Base-by-base conservation (phyloP, 495 filamentous ascomycete genomes). In the Trichoderma erinaceum region DNA sequence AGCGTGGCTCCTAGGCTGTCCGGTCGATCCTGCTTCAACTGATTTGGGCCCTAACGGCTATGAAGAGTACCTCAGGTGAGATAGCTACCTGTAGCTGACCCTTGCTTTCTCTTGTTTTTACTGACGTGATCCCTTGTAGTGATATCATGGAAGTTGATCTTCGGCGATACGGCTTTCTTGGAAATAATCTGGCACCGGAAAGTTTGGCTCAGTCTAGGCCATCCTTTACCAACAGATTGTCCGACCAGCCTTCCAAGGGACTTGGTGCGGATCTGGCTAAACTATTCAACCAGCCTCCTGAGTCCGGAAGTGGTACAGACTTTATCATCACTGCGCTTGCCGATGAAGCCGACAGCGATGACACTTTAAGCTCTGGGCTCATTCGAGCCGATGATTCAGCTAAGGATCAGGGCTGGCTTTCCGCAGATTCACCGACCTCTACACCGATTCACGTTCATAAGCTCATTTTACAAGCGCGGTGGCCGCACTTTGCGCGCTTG, bases 1-100 rank as follows among this genome's bases (percentile, higher is more conserved):
- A 71, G 94, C 92, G 12, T 99, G 96, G 92, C 80, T 99, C 10
- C 83, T 99, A n/a, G 95, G 95, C 25, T 97, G 92, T 74, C 88
- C 88, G 11, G 90, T 88, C 4, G 92, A 97, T 48, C 74, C 75
- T 3, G 73, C 72, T 13, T 74, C 76, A 15, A 80, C 76, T 35
- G 83, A 87, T 46, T 81, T 89, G 38, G 81, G 82, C 1, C 76
- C 77, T 32, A 84, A 83, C 50, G 82, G 82, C 11, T 78, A 84
- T 63, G 93, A 96, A 71, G 96, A 97, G 75, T 94, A 93, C 72
- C 84, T 99, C 68, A 68, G 67, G 67, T 64, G 38, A 67, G 66
- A 15, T 29, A 5, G 5, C 16, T 12, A 27, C 21, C 5, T 2
- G 8, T 38, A 38, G 43, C 8, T 21, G 43, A 52, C 10, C 65